A percentile compares a stretch with the other conserved stretches of the same genome.
phyloP scores from a whole-genome alignment of 305 asterid genomes.

The Ajuga reptans region DNA sequence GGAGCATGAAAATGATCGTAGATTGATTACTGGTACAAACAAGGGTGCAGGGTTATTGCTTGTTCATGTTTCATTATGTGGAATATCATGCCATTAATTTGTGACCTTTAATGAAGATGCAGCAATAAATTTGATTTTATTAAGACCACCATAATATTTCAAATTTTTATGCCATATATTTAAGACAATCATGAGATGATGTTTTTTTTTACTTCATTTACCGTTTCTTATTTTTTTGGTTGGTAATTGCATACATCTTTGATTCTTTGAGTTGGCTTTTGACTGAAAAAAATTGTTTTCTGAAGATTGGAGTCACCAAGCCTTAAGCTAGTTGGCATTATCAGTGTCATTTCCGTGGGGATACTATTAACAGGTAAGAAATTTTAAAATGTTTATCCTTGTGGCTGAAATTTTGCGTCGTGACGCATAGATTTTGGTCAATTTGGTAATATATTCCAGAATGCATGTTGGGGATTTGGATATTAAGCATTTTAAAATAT shows the following conservation, averaged over 20 bases:
- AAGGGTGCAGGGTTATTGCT: neutral
- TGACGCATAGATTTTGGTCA: slow-evolving; percentile 10
- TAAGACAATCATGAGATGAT: neutral
- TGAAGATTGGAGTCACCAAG: slow-evolving; percentile 95
- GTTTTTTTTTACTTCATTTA: neutral
- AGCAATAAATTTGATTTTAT: neutral
- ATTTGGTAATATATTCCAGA: neutral
- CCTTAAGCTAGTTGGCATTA: slow-evolving; percentile 80
- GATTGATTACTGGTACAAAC: neutral
- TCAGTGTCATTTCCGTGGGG: slow-evolving; percentile 68
- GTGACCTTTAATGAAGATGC: neutral
- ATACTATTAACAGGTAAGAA: slow-evolving; percentile 78
- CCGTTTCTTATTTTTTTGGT: neutral
- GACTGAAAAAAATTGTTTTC: slow-evolving; percentile 23
- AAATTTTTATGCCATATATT: neutral
- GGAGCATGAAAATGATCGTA: slow-evolving; percentile 1
- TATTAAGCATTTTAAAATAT: neutral
- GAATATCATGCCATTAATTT: neutral
- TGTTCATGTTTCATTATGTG: neutral
- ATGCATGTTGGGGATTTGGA: neutral
- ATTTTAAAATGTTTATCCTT: slow-evolving; percentile 7
- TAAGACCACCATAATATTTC: neutral
- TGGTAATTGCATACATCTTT: neutral
- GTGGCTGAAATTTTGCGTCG: neutral
- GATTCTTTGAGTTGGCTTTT: slow-evolving; percentile 25